Percentiles rank a stretch among this genome's conserved stretches.
These are phyloP conservation scores for Penicillium maclennaniae DNA, from an alignment of 495 filamentous ascomycete species.

Conservation along the genomic window DNA sequence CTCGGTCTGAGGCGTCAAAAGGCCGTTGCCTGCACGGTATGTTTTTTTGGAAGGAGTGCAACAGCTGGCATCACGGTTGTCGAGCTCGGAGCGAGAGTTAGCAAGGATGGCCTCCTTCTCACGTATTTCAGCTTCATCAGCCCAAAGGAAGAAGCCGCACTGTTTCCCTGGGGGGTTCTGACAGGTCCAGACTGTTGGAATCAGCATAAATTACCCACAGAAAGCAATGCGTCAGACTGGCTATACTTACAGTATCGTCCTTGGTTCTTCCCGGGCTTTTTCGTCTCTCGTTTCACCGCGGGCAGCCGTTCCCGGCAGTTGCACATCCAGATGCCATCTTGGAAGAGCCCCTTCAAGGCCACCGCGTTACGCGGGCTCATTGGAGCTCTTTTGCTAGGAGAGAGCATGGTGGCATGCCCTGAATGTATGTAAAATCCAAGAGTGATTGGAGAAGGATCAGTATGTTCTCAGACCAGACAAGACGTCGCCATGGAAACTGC, in stretches of 20 bases:
- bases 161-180: conserved; percentile 45
- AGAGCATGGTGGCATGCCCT: conserved; percentile 13
- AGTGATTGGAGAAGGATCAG: not conserved
- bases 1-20: conserved; percentile 39
- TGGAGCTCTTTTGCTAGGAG: conserved; percentile 22
- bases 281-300: conserved; percentile 57
- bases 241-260: conserved; percentile 51
- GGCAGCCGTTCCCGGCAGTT: conserved; percentile 62
- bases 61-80: conserved; percentile 16
- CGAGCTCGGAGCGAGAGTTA: conserved; percentile 45
- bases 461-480: not conserved
- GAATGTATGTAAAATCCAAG: not conserved
- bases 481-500: conserved; percentile 27
- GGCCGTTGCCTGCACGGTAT: conserved; percentile 11
- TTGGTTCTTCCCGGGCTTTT: conserved; percentile 63
- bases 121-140: conserved; percentile 54
- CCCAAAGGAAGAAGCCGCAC: conserved; percentile 73
- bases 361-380: conserved; percentile 26
- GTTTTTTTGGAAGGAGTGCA: conserved; percentile 21
- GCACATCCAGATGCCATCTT: conserved; percentile 57
- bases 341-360: conserved; percentile 52
- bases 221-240: not conserved
- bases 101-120: conserved; percentile 49
- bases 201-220: not conserved
- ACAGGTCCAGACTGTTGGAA: conserved; percentile 58